Base-by-base conservation (phyloP, 345 rosid species). In the Laguncularia racemosa region DNA sequence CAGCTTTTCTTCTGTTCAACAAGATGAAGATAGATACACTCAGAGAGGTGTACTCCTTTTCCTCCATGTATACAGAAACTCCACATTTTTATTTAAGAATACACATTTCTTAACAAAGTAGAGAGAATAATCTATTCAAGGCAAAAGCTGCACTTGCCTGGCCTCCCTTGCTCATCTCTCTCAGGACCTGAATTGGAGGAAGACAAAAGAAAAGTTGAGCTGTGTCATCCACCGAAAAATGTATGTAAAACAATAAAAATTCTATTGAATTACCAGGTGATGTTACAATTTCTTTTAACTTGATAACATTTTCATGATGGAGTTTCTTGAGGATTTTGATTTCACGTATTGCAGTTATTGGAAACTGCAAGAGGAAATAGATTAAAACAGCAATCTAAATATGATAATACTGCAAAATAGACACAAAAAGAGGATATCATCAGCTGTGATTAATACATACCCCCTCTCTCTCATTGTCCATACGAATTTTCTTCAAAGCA, bases 381-480 rank as follows among this genome's bases (percentile, higher is more conserved):
- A 46, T n/a, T 53, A 18, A 20, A 57, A 8, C 44, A 51, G 48
- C 45, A 33, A 51, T 16, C 19, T 4, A 15, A 58, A 47, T 13
- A 5, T 2, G 46, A 55, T 45, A 51, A 58, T 16, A 45, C 44
- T 53, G 50, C 1, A 56, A 33, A 33, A 6, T 9, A 33, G 40
- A 33, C 9, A 7, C 9, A 33, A 33, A 33, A 33, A 33, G 40
- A 33, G 40, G 40, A 33, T 7, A 33, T 33, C 40, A 33, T 33
- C 40, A 33, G 40, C 40, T 33, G 40, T 33, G 40, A 23, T 33
- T 20, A 26, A 47, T 63, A 71, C 75, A 63, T 81, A 89, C 96
- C 84, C 98, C 96, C 68, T 89, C 96, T 76, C 89, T 84, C 74
- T 92, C 98, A 56, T 89, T 89, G 65, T 93, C 99, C 99, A 93